Base-by-base conservation (phyloP, 2,329 filamentous ascomycete species). In the Pseudocercospora crystallina region DNA sequence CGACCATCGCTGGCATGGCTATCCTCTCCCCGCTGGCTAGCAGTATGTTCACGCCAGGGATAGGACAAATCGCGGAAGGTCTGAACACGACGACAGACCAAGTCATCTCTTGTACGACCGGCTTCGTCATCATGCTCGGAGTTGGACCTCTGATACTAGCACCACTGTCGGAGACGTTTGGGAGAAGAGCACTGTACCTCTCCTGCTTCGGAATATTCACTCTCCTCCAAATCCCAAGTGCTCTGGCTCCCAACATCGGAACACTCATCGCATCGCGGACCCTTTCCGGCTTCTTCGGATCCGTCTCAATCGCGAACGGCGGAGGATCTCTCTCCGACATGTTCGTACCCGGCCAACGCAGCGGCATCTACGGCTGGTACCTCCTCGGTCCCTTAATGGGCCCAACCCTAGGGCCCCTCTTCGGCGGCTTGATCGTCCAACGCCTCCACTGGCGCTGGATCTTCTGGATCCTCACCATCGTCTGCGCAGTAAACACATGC, bases 261-360 rank as follows among this genome's bases (percentile, higher is more conserved):
- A 69, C 66, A 2, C 56, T 79, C 11, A 73, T 79, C 34, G 68
- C 67, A 1, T 65, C 77, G 36, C 66, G 76, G 33, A 74, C 73
- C 2, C 50, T 79, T 3, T 61, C 72, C 2, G 76, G 76, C 4
- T 78, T 79, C 62, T 79, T 78, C 58, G 76, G 76, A 1, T 74
- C 71, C 54, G 71, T 79, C 0, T 74, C 74, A 0, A 73, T 78
- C 40, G 74, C 76, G 0, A 78, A 77, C 60, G 77, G 78, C 1
- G 77, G 77, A 5, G 76, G 76, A 1, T 78, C 73, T 0, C 75
- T 79, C n/a, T 70, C 65, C 41, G 77, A 79, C 46, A 79, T 79
- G 75, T 80, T 78, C 48, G 57, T 68, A 17, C 72, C 74, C 0
- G 68, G 61, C 17, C 67, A 77, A 51, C 63, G 77, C 52, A 76